Evolutionary conservation across 176 grass and related monocot species (phyloP).

Genomic region (Panicum miliaceum): DNA sequence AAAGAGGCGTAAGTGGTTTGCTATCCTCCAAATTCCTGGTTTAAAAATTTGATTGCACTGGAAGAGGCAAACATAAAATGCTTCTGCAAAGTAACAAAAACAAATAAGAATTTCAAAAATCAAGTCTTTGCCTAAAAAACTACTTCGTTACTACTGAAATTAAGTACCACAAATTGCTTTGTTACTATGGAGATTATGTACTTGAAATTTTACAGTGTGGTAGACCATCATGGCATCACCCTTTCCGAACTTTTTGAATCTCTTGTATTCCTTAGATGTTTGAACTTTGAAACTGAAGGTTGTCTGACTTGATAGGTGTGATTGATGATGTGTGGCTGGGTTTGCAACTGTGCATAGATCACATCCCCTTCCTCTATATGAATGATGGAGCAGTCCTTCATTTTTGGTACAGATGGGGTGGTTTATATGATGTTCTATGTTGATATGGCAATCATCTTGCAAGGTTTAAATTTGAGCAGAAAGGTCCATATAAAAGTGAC

Average conservation of each 20-base stretch:
- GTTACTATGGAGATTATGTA: background rate
- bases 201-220: background rate
- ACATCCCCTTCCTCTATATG: background rate
- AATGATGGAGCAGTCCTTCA: background rate
- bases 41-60: background rate
- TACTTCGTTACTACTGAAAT: background rate
- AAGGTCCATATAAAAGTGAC: background rate
- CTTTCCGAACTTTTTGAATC: background rate
- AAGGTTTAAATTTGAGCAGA: constrained; percentile 10
- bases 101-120: background rate
- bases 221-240: background rate
- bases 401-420: background rate
- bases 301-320: background rate
- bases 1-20: background rate
- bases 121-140: background rate
- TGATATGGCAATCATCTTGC: background rate
- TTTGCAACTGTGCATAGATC: background rate
- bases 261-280: background rate
- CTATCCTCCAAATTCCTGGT: background rate
- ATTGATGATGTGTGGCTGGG: background rate
- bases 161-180: background rate
- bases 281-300: constrained; percentile 6
- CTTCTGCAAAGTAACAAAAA: background rate
- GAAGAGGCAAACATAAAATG: background rate
- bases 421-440: constrained; percentile 10